phyloP scores from a whole-genome alignment of 768 basidiomycete species.

The Collybia sp. region DNA sequence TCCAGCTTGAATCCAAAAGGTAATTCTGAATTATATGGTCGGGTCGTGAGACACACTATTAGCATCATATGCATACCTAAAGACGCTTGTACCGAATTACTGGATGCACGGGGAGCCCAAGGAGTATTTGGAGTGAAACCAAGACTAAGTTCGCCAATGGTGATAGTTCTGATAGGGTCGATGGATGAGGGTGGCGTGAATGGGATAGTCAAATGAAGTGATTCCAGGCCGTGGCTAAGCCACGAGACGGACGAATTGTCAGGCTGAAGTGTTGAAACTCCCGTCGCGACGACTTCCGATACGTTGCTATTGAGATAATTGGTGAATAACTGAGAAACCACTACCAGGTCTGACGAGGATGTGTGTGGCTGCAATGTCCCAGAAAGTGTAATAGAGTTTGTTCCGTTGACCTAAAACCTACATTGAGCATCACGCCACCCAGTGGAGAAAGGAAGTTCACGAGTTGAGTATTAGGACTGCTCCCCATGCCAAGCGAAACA shows the following conservation, averaged over 20 bases:
- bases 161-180: constrained; percentile 59
- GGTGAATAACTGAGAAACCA: constrained; percentile 63
- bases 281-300: constrained; percentile 56
- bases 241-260: constrained; percentile 59
- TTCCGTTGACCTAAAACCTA: constrained; percentile 30
- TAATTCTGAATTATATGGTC: constrained; percentile 35
- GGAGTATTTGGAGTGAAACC: constrained; percentile 46
- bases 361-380: constrained; percentile 56
- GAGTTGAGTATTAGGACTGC: constrained; percentile 50
- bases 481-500: constrained; percentile 53
- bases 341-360: constrained; percentile 34
- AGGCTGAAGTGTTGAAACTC: constrained; percentile 50
- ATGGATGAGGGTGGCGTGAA: constrained; percentile 49
- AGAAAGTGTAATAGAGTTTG: constrained; percentile 38
- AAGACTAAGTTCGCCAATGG: constrained; percentile 56
- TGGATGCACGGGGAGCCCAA: constrained; percentile 55
- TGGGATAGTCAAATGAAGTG: constrained; percentile 56
- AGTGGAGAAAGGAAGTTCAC: constrained; percentile 14
- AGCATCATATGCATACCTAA: constrained; percentile 36
- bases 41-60: background rate
- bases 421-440: background rate
- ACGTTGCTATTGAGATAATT: constrained; percentile 63
- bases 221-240: constrained; percentile 58
- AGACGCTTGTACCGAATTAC: constrained; percentile 53
- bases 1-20: constrained; percentile 66